A percentile compares a stretch with the other conserved stretches of the same genome.
These are phyloP conservation scores for Zygotorulaspora florentina DNA, from an alignment of 805 yeast genomes.

Conservation along the genomic window DNA sequence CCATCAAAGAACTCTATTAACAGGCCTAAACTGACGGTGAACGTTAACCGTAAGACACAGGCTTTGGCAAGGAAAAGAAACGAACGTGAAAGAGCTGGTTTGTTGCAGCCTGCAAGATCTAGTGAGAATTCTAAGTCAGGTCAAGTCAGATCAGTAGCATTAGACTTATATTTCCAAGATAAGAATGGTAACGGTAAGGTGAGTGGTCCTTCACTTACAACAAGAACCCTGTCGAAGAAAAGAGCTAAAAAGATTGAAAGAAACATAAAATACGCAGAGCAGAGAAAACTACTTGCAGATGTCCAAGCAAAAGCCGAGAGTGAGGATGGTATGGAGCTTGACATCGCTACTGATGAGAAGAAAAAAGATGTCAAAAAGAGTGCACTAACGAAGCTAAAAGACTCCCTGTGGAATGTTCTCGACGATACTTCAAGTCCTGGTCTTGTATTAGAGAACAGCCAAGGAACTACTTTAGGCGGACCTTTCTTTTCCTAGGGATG, in stretches of 20 bases:
- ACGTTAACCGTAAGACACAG: conserved; percentile 47
- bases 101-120: conserved; percentile 45
- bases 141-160: conserved; percentile 39
- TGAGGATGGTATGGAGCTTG: conserved; percentile 44
- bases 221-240: conserved; percentile 66
- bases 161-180: conserved; percentile 39
- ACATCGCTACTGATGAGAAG: conserved; percentile 25
- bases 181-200: conserved; percentile 19
- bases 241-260: conserved; percentile 74
- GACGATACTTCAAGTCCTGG: conserved; percentile 51
- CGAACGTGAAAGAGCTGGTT: conserved; percentile 43
- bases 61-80: conserved; percentile 54
- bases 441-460: conserved; percentile 47
- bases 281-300: conserved; percentile 51
- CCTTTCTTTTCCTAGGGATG: conserved; percentile 47
- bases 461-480: conserved; percentile 83
- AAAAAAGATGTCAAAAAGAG: conserved; percentile 36
- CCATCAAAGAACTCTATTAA: conserved; percentile 80
- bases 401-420: conserved; percentile 68
- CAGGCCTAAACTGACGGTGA: conserved; percentile 63
- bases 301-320: conserved; percentile 45
- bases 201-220: conserved; percentile 38
- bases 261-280: conserved; percentile 65
- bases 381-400: conserved; percentile 43
- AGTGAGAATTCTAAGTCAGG: conserved; percentile 42